Evolutionary conservation across 495 filamentous ascomycete genomes (phyloP).

Genomic region (Aspergillus steynii): DNA sequence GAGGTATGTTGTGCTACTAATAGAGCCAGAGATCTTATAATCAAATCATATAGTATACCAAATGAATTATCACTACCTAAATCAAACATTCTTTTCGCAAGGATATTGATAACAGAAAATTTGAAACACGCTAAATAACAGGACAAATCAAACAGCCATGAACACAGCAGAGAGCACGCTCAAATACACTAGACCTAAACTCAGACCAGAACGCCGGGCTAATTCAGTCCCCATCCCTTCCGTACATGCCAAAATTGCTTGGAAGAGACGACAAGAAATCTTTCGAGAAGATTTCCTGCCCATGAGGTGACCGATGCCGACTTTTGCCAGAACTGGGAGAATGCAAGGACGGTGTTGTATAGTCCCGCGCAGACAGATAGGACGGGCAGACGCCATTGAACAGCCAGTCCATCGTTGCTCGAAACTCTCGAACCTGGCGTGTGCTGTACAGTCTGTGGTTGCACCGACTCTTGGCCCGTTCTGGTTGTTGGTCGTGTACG

Average conservation of each 20-base stretch:
- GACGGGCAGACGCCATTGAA: background rate
- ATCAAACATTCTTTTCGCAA: background rate
- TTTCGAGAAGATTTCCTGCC: constrained; percentile 15
- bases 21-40: no score
- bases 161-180: constrained; percentile 6
- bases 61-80: background rate
- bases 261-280: constrained; percentile 17
- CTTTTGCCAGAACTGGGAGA: constrained; percentile 12
- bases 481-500: background rate
- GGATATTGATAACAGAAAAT: background rate
- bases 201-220: constrained; percentile 4
- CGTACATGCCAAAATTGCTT: constrained; percentile 12
- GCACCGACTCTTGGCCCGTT: background rate
- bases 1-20: no score
- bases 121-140: background rate
- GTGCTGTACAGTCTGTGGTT: background rate
- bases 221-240: constrained; percentile 22
- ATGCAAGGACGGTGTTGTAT: background rate
- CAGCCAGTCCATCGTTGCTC: background rate
- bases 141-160: constrained; percentile 1
- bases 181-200: background rate
- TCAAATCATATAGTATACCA: no score
- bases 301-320: constrained; percentile 12
- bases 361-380: constrained; percentile 1
- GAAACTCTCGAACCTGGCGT: background rate